Conservation (phyloP, 2,329 filamentous ascomycete genomes). For the Xylaria arbuscula region DNA sequence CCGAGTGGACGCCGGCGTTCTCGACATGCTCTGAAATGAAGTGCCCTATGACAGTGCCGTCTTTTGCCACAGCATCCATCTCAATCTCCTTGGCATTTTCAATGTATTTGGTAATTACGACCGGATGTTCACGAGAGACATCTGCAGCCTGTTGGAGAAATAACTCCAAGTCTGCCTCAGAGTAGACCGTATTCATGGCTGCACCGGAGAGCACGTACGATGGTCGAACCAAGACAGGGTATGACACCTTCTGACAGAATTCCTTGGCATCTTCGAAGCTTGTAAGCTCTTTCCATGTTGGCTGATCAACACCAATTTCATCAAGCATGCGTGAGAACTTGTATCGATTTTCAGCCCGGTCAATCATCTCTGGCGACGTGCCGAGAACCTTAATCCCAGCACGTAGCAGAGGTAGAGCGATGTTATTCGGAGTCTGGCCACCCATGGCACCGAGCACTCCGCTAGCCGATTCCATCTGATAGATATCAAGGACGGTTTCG, state of each 20-base stretch:
- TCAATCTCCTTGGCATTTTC: conserved; percentile 99
- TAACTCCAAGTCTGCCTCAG: conserved; percentile 87
- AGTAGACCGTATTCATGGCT: conserved; percentile 99
- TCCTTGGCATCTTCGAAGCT: conserved; percentile 89
- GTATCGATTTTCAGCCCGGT: conserved; percentile 95
- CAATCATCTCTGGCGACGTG: conserved; percentile 98
- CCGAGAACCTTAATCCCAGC: conserved; percentile 92
- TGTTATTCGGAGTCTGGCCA: conserved; percentile 98
- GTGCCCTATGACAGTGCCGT: conserved; percentile 90
- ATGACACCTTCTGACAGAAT: conserved; percentile 90
- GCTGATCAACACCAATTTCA: conserved; percentile 93
- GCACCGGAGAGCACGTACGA: conserved; percentile 97
- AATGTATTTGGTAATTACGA: conserved; percentile 99
- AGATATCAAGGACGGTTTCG: conserved; percentile 92
- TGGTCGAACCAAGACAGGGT: conserved; percentile 93
- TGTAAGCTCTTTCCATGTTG: conserved; percentile 96
- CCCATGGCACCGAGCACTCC: conserved; percentile 96
- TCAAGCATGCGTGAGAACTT: conserved; percentile 99
- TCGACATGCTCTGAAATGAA: conserved; percentile 99
- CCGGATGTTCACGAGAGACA: conserved; percentile 93
- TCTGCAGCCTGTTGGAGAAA: conserved; percentile 92
- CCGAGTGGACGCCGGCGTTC: conserved; percentile 97
- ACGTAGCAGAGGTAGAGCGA: conserved; percentile 87
- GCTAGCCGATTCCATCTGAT: conserved; percentile 82
- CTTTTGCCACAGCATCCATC: conserved; percentile 96